phyloP scores from a whole-genome alignment of 768 basidiomycete genomes.

The Gloeopeniophorella convolvens region DNA sequence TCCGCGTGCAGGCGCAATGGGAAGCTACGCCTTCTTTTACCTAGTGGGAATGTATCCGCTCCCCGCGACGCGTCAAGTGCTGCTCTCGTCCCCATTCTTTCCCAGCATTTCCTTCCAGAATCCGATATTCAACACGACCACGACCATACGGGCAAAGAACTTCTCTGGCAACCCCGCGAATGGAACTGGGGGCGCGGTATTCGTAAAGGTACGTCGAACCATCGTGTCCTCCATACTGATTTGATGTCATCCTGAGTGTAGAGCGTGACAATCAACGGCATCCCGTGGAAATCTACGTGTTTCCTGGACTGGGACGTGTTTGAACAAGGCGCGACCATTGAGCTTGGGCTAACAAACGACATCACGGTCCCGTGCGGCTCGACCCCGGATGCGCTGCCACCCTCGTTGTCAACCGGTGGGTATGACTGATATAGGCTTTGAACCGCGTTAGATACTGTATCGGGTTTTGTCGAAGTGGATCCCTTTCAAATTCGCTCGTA shows the following conservation, averaged over 20 bases:
- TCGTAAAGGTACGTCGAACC: conserved; percentile 42
- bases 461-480: too few species aligned
- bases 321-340: conserved; percentile 42
- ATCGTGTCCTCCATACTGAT: background rate
- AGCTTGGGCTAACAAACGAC: conserved; percentile 48
- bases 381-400: conserved; percentile 54
- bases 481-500: too few species aligned
- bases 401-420: conserved; percentile 61
- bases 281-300: conserved; percentile 55
- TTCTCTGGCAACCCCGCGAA: conserved; percentile 46
- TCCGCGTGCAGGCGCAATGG: conserved; percentile 49
- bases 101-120: conserved; percentile 54
- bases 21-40: conserved; percentile 52
- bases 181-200: too few species aligned
- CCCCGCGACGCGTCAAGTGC: conserved; percentile 52
- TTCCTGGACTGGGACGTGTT: conserved; percentile 66
- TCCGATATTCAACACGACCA: conserved; percentile 50
- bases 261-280: conserved; percentile 53
- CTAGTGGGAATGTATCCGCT: conserved; percentile 57
- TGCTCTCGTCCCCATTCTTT: conserved; percentile 60
- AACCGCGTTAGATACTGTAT: too few species aligned
- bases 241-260: conserved; percentile 20
- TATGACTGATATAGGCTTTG: too few species aligned
- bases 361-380: conserved; percentile 49
- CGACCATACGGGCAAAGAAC: conserved; percentile 43